phyloP scores from a whole-genome alignment of 2,329 filamentous ascomycete species.

The Talaromyces funiculosus region DNA sequence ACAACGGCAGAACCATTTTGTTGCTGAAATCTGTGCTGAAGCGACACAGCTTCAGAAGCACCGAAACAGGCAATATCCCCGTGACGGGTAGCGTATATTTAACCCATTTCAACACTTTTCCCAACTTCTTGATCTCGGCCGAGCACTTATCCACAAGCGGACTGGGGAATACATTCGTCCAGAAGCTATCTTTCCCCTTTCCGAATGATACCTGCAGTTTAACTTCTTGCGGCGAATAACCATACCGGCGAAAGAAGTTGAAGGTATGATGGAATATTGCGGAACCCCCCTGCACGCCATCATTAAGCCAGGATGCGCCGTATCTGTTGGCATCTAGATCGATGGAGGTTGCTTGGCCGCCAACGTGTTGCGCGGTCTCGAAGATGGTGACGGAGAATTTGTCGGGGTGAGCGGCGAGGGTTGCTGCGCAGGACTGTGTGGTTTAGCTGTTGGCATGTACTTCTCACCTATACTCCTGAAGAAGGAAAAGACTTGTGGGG shows the following conservation, averaged over 20 bases:
- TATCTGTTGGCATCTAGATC: slow-evolving; percentile 51
- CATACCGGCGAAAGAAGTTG: slow-evolving; percentile 55
- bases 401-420: slow-evolving; percentile 59
- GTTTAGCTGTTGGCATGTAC: no score
- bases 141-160: slow-evolving; percentile 51
- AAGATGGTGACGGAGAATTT: slow-evolving; percentile 61
- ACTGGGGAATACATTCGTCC: slow-evolving; percentile 58
- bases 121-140: slow-evolving; percentile 51
- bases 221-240: slow-evolving; percentile 52
- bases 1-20: slow-evolving; percentile 64
- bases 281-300: slow-evolving; percentile 57
- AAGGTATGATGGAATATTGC: slow-evolving; percentile 59
- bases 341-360: slow-evolving; percentile 57
- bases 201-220: slow-evolving; percentile 57
- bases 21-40: slow-evolving; percentile 67
- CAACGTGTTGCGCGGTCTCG: slow-evolving; percentile 54
- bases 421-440: slow-evolving; percentile 59
- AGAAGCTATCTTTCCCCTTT: slow-evolving; percentile 52
- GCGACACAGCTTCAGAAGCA: slow-evolving; percentile 61
- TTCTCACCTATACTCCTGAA: no score
- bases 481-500: no score
- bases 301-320: slow-evolving; percentile 56
- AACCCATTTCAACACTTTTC: slow-evolving; percentile 50
- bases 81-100: slow-evolving; percentile 53
- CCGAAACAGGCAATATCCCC: slow-evolving; percentile 54